phyloP scores from a whole-genome alignment of 257 asterid genomes.

The Solanum etuberosum region DNA sequence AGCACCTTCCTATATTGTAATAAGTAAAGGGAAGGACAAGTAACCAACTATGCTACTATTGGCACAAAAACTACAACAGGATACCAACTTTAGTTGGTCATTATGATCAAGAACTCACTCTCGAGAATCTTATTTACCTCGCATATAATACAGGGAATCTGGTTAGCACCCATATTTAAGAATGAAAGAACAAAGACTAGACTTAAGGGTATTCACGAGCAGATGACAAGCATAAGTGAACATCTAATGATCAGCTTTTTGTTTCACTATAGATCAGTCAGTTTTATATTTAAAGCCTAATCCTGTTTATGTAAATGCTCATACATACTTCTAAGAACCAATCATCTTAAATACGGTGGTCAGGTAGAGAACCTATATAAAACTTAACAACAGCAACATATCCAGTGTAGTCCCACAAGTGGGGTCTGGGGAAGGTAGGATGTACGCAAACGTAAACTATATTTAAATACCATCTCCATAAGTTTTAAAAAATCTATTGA shows the following conservation, averaged over 20 bases:
- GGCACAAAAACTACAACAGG: neutral
- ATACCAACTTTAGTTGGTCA: neutral
- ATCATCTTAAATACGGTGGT: neutral
- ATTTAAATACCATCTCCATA: neutral
- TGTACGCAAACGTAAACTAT: neutral
- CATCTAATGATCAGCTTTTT: neutral
- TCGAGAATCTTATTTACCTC: neutral
- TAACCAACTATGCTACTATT: neutral
- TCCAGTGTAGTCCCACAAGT: neutral
- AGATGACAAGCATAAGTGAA: neutral
- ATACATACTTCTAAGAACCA: neutral
- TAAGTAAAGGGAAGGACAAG: neutral
- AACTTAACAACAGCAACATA: neutral
- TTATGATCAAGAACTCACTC: neutral
- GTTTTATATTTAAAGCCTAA: neutral
- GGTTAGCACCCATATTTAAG: neutral
- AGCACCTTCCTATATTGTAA: neutral
- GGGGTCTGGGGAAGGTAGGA: neutral
- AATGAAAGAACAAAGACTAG: neutral
- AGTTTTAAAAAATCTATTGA: neutral
- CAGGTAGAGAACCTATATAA: neutral
- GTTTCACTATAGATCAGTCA: neutral
- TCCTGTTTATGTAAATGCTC: neutral
- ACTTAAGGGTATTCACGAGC: neutral
- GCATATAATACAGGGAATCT: neutral